These are phyloP conservation scores for Ogataea naganishii DNA, from an alignment of 805 yeast species.

Conservation along the genomic window DNA sequence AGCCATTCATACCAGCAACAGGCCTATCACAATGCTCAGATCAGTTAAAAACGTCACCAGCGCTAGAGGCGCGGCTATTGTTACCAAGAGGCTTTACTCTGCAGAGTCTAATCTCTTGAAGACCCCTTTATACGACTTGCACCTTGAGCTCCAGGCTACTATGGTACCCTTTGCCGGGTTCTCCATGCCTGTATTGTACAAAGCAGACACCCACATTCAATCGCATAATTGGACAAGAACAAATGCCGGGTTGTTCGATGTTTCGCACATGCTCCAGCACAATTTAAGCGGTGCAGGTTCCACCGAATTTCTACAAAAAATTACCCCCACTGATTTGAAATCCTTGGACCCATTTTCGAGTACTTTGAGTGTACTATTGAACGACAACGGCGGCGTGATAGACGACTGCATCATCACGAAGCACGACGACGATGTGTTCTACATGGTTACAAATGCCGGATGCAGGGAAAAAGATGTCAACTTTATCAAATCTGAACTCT, in stretches of 20 bases:
- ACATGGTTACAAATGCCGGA: constrained; percentile 94
- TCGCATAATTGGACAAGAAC: constrained; percentile 92
- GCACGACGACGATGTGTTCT: constrained; percentile 62
- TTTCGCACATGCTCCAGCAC: constrained; percentile 96
- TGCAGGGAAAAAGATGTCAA: constrained; percentile 74
- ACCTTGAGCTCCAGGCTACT: constrained; percentile 70
- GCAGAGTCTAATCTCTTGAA: constrained; percentile 24
- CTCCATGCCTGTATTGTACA: constrained; percentile 87
- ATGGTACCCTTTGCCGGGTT: constrained; percentile 97
- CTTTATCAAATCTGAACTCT: constrained; percentile 50
- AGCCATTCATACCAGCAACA: no score
- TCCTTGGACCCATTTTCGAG: constrained; percentile 48
- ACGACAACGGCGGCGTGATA: constrained; percentile 71
- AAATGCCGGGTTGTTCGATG: constrained; percentile 89
- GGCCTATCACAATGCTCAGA: no score
- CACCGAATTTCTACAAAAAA: constrained; percentile 55
- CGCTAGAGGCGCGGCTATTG: constrained; percentile 2
- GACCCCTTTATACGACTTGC: constrained; percentile 81
- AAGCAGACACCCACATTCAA: constrained; percentile 78
- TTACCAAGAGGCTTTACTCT: constrained; percentile 21
- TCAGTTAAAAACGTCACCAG: no score
- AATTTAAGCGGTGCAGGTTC: constrained; percentile 62
- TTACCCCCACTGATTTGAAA: constrained; percentile 85
- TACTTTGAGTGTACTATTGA: constrained; percentile 69
- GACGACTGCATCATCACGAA: constrained; percentile 92